Evolutionary conservation across 805 yeast genomes (phyloP).

Genomic region (Alloascoidea hylecoeti): DNA sequence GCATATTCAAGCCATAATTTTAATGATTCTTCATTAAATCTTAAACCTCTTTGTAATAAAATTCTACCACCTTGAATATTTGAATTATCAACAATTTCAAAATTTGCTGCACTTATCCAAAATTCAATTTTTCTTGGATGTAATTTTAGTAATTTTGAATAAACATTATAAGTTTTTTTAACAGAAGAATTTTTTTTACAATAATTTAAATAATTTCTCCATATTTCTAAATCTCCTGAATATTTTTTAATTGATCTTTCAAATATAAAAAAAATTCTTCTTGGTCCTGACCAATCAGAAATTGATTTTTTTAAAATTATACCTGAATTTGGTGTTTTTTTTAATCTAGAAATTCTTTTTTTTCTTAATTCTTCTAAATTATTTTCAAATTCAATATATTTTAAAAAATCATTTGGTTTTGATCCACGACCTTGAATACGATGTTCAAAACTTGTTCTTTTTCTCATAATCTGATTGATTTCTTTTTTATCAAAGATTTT

Average conservation of each 20-base stretch:
- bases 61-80: slow-evolving; percentile 82
- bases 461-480: slow-evolving; percentile 72
- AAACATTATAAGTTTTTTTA: slow-evolving; percentile 40
- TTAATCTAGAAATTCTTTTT: slow-evolving; percentile 53
- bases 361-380: slow-evolving; percentile 66
- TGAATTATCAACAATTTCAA: slow-evolving; percentile 81
- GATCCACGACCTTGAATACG: slow-evolving; percentile 75
- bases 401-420: slow-evolving; percentile 59
- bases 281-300: slow-evolving; percentile 78
- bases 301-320: slow-evolving; percentile 30
- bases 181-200: slow-evolving; percentile 41
- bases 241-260: slow-evolving; percentile 73
- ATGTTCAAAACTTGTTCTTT: slow-evolving; percentile 93
- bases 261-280: slow-evolving; percentile 69
- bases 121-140: slow-evolving; percentile 87
- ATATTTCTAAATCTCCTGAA: slow-evolving; percentile 62
- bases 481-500: slow-evolving; percentile 77
- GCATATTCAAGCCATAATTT: slow-evolving; percentile 77
- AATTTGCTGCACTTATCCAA: slow-evolving; percentile 92
- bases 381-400: slow-evolving; percentile 68
- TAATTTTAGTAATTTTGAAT: slow-evolving; percentile 45
- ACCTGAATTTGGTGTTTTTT: slow-evolving; percentile 13
- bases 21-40: slow-evolving; percentile 65
- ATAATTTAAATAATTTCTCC: slow-evolving; percentile 65
- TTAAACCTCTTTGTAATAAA: slow-evolving; percentile 69